Conservation (phyloP, 2,329 filamentous ascomycete genomes). For the Pseudogymnoascus sp. region DNA sequence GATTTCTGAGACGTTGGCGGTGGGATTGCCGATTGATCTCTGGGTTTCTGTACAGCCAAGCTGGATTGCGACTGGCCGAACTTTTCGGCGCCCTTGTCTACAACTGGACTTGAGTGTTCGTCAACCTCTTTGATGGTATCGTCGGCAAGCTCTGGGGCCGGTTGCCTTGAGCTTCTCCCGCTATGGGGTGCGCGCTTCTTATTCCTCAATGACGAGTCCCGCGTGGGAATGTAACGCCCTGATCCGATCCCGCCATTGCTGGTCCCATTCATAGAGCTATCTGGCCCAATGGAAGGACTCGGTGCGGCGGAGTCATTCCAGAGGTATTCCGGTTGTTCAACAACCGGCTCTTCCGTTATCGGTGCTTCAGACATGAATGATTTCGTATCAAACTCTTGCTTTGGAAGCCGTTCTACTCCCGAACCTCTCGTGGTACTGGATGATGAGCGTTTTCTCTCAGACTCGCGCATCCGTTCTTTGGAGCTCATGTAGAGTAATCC, state of each 20-base stretch:
- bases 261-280: constrained; percentile 14
- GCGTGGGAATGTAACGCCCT: constrained; percentile 50
- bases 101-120: constrained; percentile 12
- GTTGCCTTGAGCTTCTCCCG: constrained; percentile 30
- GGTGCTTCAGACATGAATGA: constrained; percentile 30
- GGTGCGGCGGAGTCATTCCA: constrained; percentile 15
- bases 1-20: neutral
- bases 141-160: constrained; percentile 27
- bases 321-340: constrained; percentile 14
- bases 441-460: constrained; percentile 51
- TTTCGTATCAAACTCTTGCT: constrained; percentile 24
- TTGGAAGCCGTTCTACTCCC: constrained; percentile 20
- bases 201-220: constrained; percentile 62
- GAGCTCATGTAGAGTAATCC: constrained; percentile 69
- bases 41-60: neutral
- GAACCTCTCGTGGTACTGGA: constrained; percentile 35
- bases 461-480: constrained; percentile 57
- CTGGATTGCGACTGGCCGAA: neutral
- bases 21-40: neutral
- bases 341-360: constrained; percentile 44
- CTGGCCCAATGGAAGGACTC: constrained; percentile 9
- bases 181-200: constrained; percentile 46
- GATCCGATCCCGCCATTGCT: constrained; percentile 27
- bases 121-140: constrained; percentile 21
- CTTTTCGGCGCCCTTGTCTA: neutral